phyloP scores from a whole-genome alignment of 352 stramenopile genomes.

The Pythium dissotocum region DNA sequence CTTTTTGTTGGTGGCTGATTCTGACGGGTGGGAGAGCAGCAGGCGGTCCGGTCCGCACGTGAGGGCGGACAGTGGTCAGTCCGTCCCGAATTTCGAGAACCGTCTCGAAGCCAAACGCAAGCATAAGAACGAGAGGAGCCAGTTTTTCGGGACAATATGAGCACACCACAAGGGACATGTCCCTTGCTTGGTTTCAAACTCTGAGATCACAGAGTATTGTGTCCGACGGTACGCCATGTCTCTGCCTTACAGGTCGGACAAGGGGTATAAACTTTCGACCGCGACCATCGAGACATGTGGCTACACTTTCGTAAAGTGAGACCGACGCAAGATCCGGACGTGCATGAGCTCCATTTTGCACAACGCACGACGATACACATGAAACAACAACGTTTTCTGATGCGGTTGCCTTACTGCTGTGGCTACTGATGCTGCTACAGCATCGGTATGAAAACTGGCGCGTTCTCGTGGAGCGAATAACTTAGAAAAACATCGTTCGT shows the following conservation, averaged over 20 bases:
- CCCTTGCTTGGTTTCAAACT: not conserved
- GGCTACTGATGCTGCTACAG: not conserved
- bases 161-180: constrained; percentile 8
- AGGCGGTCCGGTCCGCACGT: not conserved
- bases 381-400: too few species aligned
- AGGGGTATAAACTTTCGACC: constrained; percentile 7
- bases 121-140: constrained; percentile 1
- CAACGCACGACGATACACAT: too few species aligned
- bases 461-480: constrained; percentile 1
- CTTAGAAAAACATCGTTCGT: constrained; percentile 6
- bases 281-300: not conserved
- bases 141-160: constrained; percentile 5
- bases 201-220: constrained; percentile 27
- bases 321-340: not conserved
- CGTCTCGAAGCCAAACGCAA: not conserved
- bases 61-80: not conserved
- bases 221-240: constrained; percentile 6
- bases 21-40: constrained; percentile 1
- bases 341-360: not conserved
- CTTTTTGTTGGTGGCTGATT: constrained; percentile 5
- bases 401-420: not conserved
- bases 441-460: not conserved
- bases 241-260: not conserved
- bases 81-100: constrained; percentile 1
- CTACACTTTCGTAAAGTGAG: not conserved